Base-by-base conservation (phyloP, 2,329 filamentous ascomycete species). In the Myrmaecium sp. region DNA sequence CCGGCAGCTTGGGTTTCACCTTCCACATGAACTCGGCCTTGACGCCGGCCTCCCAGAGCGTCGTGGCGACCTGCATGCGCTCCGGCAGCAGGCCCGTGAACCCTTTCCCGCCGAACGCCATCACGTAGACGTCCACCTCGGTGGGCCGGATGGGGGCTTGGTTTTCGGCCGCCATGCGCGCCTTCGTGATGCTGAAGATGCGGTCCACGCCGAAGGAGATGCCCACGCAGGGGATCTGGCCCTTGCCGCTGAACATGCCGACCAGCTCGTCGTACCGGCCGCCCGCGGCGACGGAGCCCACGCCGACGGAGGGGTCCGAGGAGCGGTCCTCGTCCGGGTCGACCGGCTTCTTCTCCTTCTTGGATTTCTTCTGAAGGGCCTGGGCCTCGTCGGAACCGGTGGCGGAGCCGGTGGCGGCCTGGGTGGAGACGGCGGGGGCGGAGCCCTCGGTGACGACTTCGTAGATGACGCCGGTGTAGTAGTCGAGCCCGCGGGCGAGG, bases 141-240 rank as follows among this genome's bases (percentile, higher is more conserved):
- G 74, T 82, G 36, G 64, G 63, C 35, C 78, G 62, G 27, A 72
- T 56, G 16, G 55, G 39, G n/a, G 55, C 52, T 29, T 58, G 65
- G 41, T 66, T 63, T 31, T 69, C 67, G 30, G 65, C 67, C 34
- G 69, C 70, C 48, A 81, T 64, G 25, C 74, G 66, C 8, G 80
- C 74, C 52, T 92, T 84, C 36, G 76, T 81, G 45, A 94, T 84
- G 40, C 78, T 82, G 57, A 92, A 93, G 44, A 95, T 94, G 40
- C 86, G 75, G 53, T 95, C 86, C 25, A 94, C 81, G 29, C 86
- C 86, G 46, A 95, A 94, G 2, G 84, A 93, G 39, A 92, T 79
- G 35, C 80, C 80, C 5, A 89, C 78, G 40, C 80, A 86, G n/a
- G 81, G 86, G 30, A 94, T 82, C 47, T 84, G 74, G 13, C 62